Conservation (phyloP, 2,329 filamentous ascomycete species). For the Triangularia verruculosa region DNA sequence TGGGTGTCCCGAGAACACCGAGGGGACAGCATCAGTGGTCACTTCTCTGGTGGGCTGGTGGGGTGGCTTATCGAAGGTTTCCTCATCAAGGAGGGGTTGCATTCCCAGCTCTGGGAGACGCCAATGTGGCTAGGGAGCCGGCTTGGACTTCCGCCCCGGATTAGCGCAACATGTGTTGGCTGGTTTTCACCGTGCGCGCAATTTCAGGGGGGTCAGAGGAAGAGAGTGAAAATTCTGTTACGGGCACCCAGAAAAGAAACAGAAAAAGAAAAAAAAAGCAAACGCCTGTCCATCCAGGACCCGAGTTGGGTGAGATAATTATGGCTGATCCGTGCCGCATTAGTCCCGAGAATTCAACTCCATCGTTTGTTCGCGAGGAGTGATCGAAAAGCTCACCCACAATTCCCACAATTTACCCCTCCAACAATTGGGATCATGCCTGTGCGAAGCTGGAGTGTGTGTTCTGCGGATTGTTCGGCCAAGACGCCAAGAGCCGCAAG, state of each 20-base stretch:
- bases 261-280: conserved; percentile 10
- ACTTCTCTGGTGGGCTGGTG: conserved; percentile 7
- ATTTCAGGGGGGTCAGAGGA: conserved; percentile 15
- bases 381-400: not conserved
- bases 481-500: conserved; percentile 21
- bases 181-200: conserved; percentile 22
- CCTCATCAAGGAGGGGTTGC: conserved; percentile 16
- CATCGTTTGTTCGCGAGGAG: not conserved
- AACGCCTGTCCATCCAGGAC: conserved; percentile 1
- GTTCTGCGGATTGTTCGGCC: conserved; percentile 13
- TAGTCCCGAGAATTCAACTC: not conserved
- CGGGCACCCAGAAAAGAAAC: not conserved
- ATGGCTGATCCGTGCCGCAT: not conserved
- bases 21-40: conserved; percentile 6
- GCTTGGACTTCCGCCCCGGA: conserved; percentile 26
- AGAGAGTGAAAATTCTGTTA: not conserved
- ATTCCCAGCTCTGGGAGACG: conserved; percentile 23
- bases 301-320: not conserved
- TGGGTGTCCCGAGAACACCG: conserved; percentile 13
- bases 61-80: conserved; percentile 21
- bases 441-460: conserved; percentile 2
- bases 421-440: conserved; percentile 9
- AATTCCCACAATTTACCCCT: conserved; percentile 5
- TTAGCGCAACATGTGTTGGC: conserved; percentile 27
- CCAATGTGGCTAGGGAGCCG: conserved; percentile 24